Percentiles rank a stretch among this genome's conserved stretches.
Conservation (phyloP, 108 stramenopile genomes). For the Cyclotella sp. region DNA sequence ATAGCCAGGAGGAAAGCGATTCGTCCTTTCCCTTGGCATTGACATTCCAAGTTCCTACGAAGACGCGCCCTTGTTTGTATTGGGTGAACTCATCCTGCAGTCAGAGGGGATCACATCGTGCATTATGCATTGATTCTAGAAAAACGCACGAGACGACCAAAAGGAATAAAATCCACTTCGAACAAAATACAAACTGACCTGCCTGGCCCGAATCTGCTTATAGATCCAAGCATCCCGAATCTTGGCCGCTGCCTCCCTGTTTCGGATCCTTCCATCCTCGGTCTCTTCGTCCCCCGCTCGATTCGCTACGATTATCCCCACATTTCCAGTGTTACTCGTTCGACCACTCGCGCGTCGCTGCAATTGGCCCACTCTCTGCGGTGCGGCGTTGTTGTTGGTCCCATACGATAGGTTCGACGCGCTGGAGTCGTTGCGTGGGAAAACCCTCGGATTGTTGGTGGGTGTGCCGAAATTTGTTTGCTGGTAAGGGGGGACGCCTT, state of each 20-base stretch:
- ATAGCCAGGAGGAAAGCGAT: slow-evolving; percentile 85
- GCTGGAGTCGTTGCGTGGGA: slow-evolving; percentile 7
- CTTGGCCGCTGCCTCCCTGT: slow-evolving; percentile 82
- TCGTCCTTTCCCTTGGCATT: slow-evolving; percentile 97
- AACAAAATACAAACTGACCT: slow-evolving; percentile 4
- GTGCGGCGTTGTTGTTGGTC: slow-evolving; percentile 1
- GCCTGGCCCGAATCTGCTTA: slow-evolving; percentile 84
- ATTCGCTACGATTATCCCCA: slow-evolving; percentile 47
- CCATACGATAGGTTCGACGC: not conserved
- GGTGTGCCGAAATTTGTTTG: not conserved
- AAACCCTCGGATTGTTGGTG: not conserved
- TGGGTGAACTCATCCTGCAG: slow-evolving; percentile 81
- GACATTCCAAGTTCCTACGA: slow-evolving; percentile 98
- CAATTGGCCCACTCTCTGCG: not conserved
- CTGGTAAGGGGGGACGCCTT: not conserved
- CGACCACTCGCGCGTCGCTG: not conserved
- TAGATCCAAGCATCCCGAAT: slow-evolving; percentile 94
- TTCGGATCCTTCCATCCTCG: slow-evolving; percentile 85
- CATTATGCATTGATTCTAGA: not conserved
- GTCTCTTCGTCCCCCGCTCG: slow-evolving; percentile 83
- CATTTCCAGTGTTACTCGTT: slow-evolving; percentile 6
- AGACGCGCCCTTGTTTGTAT: slow-evolving; percentile 82
- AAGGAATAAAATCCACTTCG: not conserved
- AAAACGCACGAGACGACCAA: not conserved
- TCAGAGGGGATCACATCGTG: too few species aligned